phyloP scores from a whole-genome alignment of 2,329 filamentous ascomycete genomes.

The Cryphonectria naterciae region DNA sequence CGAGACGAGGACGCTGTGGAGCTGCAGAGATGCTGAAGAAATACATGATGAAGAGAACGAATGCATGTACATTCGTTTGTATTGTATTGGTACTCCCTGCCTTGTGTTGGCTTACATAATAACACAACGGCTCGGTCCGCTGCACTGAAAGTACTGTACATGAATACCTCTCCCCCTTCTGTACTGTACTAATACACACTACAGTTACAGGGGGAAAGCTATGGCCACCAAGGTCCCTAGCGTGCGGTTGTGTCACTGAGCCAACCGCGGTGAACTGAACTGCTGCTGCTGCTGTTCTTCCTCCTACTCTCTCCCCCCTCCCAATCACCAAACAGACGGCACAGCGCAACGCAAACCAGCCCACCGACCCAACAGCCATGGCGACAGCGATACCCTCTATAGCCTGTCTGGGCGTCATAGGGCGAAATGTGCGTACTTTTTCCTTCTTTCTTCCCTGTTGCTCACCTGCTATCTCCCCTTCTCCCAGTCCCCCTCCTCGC shows the following conservation, averaged over 20 bases:
- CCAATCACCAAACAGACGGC: neutral
- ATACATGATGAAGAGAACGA: neutral
- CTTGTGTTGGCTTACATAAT: neutral
- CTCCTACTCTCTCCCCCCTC: neutral
- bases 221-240: slow-evolving; percentile 13
- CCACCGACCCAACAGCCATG: slow-evolving; percentile 43
- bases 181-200: neutral
- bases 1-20: neutral
- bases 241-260: neutral
- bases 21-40: neutral
- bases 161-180: too few relatives aligned
- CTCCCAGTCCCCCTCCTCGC: neutral
- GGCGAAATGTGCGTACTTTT: slow-evolving; percentile 72
- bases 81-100: too few relatives aligned
- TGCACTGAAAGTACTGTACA: neutral
- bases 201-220: neutral
- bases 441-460: slow-evolving; percentile 19
- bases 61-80: too few relatives aligned
- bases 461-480: neutral
- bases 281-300: neutral
- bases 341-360: neutral
- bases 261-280: neutral
- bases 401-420: slow-evolving; percentile 91
- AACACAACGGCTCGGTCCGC: neutral
- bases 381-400: slow-evolving; percentile 74